Base-by-base conservation (phyloP, 805 yeast genomes). In the Maudiozyma barnettii region DNA sequence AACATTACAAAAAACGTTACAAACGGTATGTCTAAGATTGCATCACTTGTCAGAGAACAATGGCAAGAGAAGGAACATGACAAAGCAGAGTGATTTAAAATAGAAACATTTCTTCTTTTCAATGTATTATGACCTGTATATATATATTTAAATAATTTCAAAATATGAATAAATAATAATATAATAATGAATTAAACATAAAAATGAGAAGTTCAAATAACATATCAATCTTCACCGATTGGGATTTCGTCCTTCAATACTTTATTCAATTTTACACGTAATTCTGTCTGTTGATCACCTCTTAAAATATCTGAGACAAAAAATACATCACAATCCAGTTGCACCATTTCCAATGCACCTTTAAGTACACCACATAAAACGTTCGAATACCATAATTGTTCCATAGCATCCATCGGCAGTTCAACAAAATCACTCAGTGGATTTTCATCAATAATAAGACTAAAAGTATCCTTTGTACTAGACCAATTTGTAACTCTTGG, bases 361-460 rank as follows among this genome's bases (percentile, higher is more conserved):
- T 87, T 78, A 44, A 93, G 66, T 3, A 93, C 93, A 16, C 99
- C 99, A 52, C 90, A 84, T 22, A 89, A 68, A 2, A 93, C 76
- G 58, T 93, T 95, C 1, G 95, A 85, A 61, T 90, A 93, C 98
- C 99, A 93, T 45, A 93, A 70, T 57, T 84, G 87, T 52, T 76
- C 76, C 48, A 70, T 75, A 2, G 82, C 82, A 56, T 84, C 95
- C 60, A 77, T 81, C 0, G 97, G 97, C 43, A 93, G 73, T 64
- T 93, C 98, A 3, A 93, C 99, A 70, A 90, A 93, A 62, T 91
- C 97, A 10, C 93, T 84, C 54, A 93, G 72, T 29, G 98, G 98
- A 61, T 93, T 93, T 47, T 91, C 97, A 14, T 75, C 77, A 20
- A 91, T 65, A 2, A 85, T 69, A 35, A 91, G 68, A 43, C 84